Base-by-base conservation (phyloP, 139 green algal species). In the Closterium sp. region DNA sequence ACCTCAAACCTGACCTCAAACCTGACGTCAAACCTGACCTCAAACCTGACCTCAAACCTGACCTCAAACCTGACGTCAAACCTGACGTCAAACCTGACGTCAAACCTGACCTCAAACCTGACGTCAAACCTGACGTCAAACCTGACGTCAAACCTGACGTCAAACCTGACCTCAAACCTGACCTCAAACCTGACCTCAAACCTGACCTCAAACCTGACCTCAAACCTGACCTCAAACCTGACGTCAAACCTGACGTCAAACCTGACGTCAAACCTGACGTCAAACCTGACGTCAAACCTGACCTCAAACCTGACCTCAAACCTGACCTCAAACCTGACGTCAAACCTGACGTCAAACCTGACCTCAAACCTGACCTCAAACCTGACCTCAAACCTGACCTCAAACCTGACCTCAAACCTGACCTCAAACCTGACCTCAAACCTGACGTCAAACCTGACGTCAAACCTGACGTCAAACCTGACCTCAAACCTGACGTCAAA, bases 401-500 rank as follows among this genome's bases (percentile, higher is more conserved):
- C 32, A 38, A 4, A 7, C 32, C 32, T 38, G 32, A 38, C 32
- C 2, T 38, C 32, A 38, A 38, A 38, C 32, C 32, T 38, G 91
- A 97, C 99, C 91, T 94, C 96, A 7, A 98, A 96, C 93, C 95
- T 99, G 34, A 99, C 99, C 87, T 98, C 98, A 10, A 97, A 99
- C 95, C 96, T 98, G 31, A 38, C 32, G 2, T 38, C 32, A 38
- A 38, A 38, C 32, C 32, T 38, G 32, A 38, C n/a, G n/a, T n/a
- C n/a, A n/a, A n/a, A n/a, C n/a, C n/a, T n/a, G n/a, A n/a, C n/a
- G n/a, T n/a, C n/a, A n/a, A n/a, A n/a, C n/a, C n/a, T n/a, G n/a
- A n/a, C 32, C 32, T 38, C 32, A 38, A 4, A 7, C 32, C 32
- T 38, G 32, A 38, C 32, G 32, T 38, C 32, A 38, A 38, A 38